A percentile compares a stretch with the other conserved stretches of the same genome.
These are phyloP conservation scores for Candida golubevii DNA, from an alignment of 805 yeast species.

Conservation along the genomic window DNA sequence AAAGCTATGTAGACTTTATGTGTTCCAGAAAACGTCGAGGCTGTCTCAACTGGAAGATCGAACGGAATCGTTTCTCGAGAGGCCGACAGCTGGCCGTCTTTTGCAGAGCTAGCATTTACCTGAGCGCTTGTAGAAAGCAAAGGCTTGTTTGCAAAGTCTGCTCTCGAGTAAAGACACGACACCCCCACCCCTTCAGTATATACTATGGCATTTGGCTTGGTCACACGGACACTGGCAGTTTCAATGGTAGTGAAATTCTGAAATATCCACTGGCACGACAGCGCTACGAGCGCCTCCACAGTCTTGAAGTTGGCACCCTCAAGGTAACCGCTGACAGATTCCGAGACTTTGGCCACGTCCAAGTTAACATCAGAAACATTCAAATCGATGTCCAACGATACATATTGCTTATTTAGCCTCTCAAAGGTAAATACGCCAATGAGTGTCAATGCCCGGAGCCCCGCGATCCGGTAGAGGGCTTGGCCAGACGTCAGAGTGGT, in stretches of 20 bases:
- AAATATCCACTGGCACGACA: slow-evolving; percentile 58
- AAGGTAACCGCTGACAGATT: slow-evolving; percentile 50
- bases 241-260: slow-evolving; percentile 30
- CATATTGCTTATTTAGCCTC: slow-evolving; percentile 73
- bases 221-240: slow-evolving; percentile 55
- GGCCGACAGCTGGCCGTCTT: neutral
- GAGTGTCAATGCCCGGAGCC: slow-evolving; percentile 61
- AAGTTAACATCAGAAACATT: slow-evolving; percentile 19
- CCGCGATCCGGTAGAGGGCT: slow-evolving; percentile 38
- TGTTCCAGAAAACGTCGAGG: slow-evolving; percentile 5
- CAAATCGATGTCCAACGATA: slow-evolving; percentile 50
- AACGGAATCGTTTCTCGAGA: slow-evolving; percentile 13
- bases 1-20: slow-evolving; percentile 75
- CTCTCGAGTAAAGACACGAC: slow-evolving; percentile 48
- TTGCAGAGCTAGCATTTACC: neutral
- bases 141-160: slow-evolving; percentile 29
- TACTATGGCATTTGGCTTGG: slow-evolving; percentile 85
- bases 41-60: slow-evolving; percentile 28
- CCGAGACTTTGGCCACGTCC: slow-evolving; percentile 22
- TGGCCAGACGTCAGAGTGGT: slow-evolving; percentile 6
- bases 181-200: slow-evolving; percentile 91
- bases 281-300: slow-evolving; percentile 83
- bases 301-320: slow-evolving; percentile 82
- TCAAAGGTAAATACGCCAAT: slow-evolving; percentile 94
- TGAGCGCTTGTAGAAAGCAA: neutral